Percentiles rank a stretch among this genome's conserved stretches.
Conservation (phyloP, 2,329 filamentous ascomycete genomes). For the Aspergillus sp. region DNA sequence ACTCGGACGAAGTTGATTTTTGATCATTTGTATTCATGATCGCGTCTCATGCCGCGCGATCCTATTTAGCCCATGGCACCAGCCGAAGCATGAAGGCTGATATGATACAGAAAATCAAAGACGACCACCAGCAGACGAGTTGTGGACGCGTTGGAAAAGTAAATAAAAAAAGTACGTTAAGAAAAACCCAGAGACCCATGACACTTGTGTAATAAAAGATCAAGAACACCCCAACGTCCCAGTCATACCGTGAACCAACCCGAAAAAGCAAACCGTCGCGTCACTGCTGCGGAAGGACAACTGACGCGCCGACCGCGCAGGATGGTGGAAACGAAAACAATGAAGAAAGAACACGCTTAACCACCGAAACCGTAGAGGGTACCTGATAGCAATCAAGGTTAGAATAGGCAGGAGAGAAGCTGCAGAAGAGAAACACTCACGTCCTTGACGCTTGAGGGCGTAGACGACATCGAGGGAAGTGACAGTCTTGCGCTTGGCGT, state of each 20-base stretch:
- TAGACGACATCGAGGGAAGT: slow-evolving; percentile 66
- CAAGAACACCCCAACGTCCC: slow-evolving; percentile 51
- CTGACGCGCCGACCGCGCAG: slow-evolving; percentile 39
- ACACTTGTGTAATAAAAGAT: slow-evolving; percentile 43
- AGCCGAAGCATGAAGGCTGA: slow-evolving; percentile 43
- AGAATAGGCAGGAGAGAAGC: slow-evolving; percentile 20
- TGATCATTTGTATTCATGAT: slow-evolving; percentile 43
- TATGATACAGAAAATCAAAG: slow-evolving; percentile 49
- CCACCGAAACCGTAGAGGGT: slow-evolving; percentile 90
- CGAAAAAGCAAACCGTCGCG: slow-evolving; percentile 44
- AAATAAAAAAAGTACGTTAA: slow-evolving; percentile 41
- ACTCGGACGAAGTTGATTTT: slow-evolving; percentile 14
- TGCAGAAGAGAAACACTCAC: slow-evolving; percentile 36
- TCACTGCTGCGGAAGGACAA: slow-evolving; percentile 36
- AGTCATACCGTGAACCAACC: slow-evolving; percentile 49
- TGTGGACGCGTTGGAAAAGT: slow-evolving; percentile 43
- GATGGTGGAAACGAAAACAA: slow-evolving; percentile 35
- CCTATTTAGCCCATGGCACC: slow-evolving; percentile 39
- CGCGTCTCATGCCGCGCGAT: slow-evolving; percentile 32
- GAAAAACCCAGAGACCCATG: slow-evolving; percentile 51
- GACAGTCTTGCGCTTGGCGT: slow-evolving; percentile 71
- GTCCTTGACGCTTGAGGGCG: slow-evolving; percentile 67
- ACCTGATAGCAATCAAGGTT: slow-evolving; percentile 42
- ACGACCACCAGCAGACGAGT: slow-evolving; percentile 45
- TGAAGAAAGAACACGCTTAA: slow-evolving; percentile 57